Conservation (phyloP, 768 basidiomycete genomes). For the Phlebiopsis flavidoalba region DNA sequence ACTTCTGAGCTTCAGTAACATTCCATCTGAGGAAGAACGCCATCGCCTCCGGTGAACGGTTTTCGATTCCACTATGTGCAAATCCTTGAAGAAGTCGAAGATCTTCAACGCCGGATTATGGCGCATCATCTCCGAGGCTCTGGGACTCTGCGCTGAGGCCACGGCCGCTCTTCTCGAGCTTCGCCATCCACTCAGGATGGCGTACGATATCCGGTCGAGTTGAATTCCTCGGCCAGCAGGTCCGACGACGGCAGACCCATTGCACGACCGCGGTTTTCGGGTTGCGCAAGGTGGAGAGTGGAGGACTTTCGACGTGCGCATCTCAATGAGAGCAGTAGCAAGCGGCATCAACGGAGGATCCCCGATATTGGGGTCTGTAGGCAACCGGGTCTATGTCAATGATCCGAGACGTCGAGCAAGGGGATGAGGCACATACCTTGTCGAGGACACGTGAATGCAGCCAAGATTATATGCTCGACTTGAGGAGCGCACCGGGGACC, state of each 20-base stretch:
- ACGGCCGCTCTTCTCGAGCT: constrained; percentile 9
- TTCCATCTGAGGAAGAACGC: constrained; percentile 12
- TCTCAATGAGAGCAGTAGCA: constrained; percentile 21
- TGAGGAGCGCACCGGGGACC: constrained; percentile 32
- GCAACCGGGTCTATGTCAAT: too few species aligned
- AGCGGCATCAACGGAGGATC: constrained; percentile 24
- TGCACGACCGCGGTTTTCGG: constrained; percentile 18
- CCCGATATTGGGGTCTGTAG: too few species aligned
- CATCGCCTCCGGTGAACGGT: constrained; percentile 9
- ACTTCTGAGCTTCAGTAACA: constrained; percentile 9
- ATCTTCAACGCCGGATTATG: constrained; percentile 16
- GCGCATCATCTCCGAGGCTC: constrained; percentile 12
- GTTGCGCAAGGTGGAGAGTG: constrained; percentile 21
- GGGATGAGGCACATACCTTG: not conserved
- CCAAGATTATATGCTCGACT: constrained; percentile 7
- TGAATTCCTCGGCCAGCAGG: constrained; percentile 15
- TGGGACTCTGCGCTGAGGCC: constrained; percentile 2
- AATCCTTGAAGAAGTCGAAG: constrained; percentile 17
- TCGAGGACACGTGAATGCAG: constrained; percentile 1
- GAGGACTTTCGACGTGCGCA: constrained; percentile 10
- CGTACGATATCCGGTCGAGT: constrained; percentile 23
- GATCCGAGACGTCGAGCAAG: not conserved
- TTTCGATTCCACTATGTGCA: not conserved
- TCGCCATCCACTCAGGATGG: constrained; percentile 21
- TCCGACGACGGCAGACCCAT: constrained; percentile 17